These are phyloP conservation scores for Candida takata DNA, from an alignment of 805 yeast genomes.

Conservation along the genomic window DNA sequence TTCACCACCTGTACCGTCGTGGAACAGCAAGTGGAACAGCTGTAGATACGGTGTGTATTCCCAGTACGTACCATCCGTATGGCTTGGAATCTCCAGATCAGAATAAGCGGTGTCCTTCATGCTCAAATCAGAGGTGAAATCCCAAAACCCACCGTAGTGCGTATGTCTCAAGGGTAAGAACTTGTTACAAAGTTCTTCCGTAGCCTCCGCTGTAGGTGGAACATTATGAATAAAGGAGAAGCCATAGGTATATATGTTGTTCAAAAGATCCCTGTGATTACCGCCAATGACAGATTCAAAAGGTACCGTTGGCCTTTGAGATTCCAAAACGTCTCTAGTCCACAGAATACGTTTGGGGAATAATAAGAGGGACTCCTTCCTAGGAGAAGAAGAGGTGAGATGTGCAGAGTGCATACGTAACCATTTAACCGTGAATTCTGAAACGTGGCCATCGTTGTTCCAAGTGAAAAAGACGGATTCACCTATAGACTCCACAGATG, in stretches of 20 bases:
- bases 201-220: conserved; percentile 53
- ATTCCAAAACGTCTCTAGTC: conserved; percentile 33
- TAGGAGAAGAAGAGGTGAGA: too few species aligned
- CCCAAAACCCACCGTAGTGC: conserved; percentile 80
- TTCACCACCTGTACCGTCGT: conserved; percentile 62
- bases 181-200: conserved; percentile 49
- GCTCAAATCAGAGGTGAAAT: conserved; percentile 61
- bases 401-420: too few species aligned
- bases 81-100: conserved; percentile 53
- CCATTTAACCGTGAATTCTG: too few species aligned
- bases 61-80: conserved; percentile 75
- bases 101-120: conserved; percentile 70
- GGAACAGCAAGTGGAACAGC: conserved; percentile 55
- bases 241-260: conserved; percentile 35
- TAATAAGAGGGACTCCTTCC: too few species aligned
- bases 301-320: conserved; percentile 28
- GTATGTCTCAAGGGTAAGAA: conserved; percentile 59
- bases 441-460: conserved; percentile 15
- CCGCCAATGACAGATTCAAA: conserved; percentile 40
- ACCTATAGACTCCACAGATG: neutral
- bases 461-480: conserved; percentile 5
- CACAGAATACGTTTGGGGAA: conserved; percentile 35
- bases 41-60: conserved; percentile 67
- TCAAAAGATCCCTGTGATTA: conserved; percentile 11
- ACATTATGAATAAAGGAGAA: conserved; percentile 55